Conservation (phyloP, 1,284 basidiomycete species). For the Xerocomus minutiporus region DNA sequence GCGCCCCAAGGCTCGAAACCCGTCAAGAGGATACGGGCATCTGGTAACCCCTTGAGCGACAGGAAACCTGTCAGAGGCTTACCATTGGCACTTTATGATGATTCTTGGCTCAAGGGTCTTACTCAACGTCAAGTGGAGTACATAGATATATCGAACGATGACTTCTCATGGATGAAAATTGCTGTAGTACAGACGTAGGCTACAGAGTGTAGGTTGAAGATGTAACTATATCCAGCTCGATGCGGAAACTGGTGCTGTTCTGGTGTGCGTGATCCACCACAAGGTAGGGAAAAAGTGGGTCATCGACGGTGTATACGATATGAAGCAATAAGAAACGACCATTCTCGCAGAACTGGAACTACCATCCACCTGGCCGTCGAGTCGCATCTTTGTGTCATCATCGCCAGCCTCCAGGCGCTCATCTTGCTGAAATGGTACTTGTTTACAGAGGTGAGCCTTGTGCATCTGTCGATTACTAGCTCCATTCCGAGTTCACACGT, state of each 20-base stretch:
- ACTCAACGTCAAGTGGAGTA: too few species aligned
- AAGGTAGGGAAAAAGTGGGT: background rate
- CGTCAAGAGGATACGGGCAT: background rate
- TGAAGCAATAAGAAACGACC: conserved; percentile 33
- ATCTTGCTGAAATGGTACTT: conserved; percentile 82
- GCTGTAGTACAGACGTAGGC: too few species aligned
- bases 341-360: conserved; percentile 17
- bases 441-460: conserved; percentile 66
- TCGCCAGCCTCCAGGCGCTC: conserved; percentile 73
- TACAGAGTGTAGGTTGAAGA: too few species aligned
- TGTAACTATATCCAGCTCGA: too few species aligned
- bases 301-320: conserved; percentile 7
- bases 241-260: too few species aligned
- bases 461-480: conserved; percentile 68
- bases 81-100: too few species aligned
- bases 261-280: too few species aligned
- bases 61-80: too few species aligned
- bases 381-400: conserved; percentile 72
- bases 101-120: too few species aligned
- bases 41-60: too few species aligned
- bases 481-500: conserved; percentile 74
- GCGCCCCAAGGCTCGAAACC: background rate
- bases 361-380: conserved; percentile 50
- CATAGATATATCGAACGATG: too few species aligned
- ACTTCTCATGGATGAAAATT: too few species aligned